These are phyloP conservation scores for Sonneratia alba DNA, from an alignment of 345 rosid genomes.

Conservation along the genomic window DNA sequence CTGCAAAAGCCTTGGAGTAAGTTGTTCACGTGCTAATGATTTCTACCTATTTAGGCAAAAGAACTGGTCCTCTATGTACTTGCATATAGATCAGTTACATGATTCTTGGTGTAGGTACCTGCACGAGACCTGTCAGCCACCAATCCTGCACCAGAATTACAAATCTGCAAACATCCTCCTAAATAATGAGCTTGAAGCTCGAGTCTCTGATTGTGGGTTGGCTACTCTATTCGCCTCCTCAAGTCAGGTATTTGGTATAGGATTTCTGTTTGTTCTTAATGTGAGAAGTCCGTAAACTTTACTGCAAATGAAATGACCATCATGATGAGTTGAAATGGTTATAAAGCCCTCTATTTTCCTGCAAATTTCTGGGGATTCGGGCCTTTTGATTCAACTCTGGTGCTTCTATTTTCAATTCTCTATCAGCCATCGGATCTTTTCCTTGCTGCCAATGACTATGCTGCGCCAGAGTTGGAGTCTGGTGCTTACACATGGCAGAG, in stretches of 20 bases:
- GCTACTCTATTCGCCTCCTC: slow-evolving; percentile 44
- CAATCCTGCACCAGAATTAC: slow-evolving; percentile 62
- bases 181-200: slow-evolving; percentile 51
- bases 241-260: slow-evolving; percentile 37
- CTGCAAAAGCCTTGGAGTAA: slow-evolving; percentile 88
- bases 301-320: too few relatives aligned
- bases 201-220: slow-evolving; percentile 73
- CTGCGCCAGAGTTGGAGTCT: slow-evolving; percentile 65
- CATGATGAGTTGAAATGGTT: too few relatives aligned
- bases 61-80: too few relatives aligned
- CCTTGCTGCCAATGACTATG: slow-evolving; percentile 37
- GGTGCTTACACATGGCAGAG: slow-evolving; percentile 82
- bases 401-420: background rate
- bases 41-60: slow-evolving; percentile 2
- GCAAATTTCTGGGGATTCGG: background rate
- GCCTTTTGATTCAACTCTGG: background rate
- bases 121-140: slow-evolving; percentile 82
- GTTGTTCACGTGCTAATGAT: slow-evolving; percentile 17
- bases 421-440: slow-evolving; percentile 1
- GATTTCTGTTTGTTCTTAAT: background rate
- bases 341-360: background rate
- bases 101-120: slow-evolving; percentile 40
- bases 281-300: background rate
- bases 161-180: slow-evolving; percentile 77
- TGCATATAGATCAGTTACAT: background rate